Base-by-base conservation (phyloP, 2,329 filamentous ascomycete genomes). In the Raffaelea albimanens region DNA sequence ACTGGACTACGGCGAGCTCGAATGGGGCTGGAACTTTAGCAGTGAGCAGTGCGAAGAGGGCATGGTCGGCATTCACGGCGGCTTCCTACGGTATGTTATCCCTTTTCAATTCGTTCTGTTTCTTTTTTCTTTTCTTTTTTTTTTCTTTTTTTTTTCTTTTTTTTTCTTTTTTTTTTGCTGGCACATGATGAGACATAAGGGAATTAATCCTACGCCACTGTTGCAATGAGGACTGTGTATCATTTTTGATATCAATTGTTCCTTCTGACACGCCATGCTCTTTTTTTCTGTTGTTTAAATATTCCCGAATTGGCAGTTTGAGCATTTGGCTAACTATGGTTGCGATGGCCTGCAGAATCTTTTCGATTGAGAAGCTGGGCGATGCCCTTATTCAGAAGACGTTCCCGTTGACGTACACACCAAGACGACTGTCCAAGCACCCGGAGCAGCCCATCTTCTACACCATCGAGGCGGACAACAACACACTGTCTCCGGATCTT, bases 1-100 rank as follows among this genome's bases (percentile, higher is more conserved):
- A 1, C 69, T 99, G 25, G 87, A 87, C 63, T 96, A 95, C 59
- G 82, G 84, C 46, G 82, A 85, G 38, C 77, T 98, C 23, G 89
- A 95, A 63, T 96, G 88, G 73, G 90, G 87, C 3, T 95, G 90
- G 84, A 95, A 93, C 58, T 97, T 98, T 61, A 91, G 87, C 63
- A 95, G 90, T 60, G 88, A 95, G 62, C 87, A 95, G 63, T 95
- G 90, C 58, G 82, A 85, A 40, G 87, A 96, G 66, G 90, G 90
- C 48, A 91, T 96, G 73, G 91, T 96, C 46, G 90, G 89, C 51
- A 91, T 96, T 52, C 87, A 94, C 67, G 87, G 83, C 43, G 85
- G 91, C 63, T 93, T 88, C 61, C 66, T 95, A 55, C 78, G 88
- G 89, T 95, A 81, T 64, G 67, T 68, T 5, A 20, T 31, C 31